A percentile compares a stretch with the other conserved stretches of the same genome.
These are phyloP conservation scores for Cordyceps javanica DNA, from an alignment of 2,329 filamentous ascomycete genomes.

Conservation along the genomic window DNA sequence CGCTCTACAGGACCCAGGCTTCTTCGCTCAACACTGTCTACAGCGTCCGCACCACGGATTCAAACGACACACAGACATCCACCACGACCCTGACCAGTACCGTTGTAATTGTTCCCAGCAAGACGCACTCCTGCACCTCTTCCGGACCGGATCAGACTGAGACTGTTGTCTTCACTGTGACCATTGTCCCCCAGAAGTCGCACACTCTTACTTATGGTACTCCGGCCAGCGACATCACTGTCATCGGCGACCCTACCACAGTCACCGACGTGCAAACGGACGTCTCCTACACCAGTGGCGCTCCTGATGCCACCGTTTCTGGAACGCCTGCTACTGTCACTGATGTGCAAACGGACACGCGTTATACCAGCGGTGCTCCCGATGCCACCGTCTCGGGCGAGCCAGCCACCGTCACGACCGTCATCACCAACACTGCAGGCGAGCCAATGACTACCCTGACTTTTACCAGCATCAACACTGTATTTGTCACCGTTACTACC, in stretches of 20 bases:
- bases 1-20: slow-evolving; percentile 26
- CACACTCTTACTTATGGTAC: not conserved
- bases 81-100: slow-evolving; percentile 15
- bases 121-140: not conserved
- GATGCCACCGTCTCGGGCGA: slow-evolving; percentile 26
- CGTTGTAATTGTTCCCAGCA: slow-evolving; percentile 14
- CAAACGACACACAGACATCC: slow-evolving; percentile 20
- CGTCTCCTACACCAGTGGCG: slow-evolving; percentile 7
- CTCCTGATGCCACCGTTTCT: slow-evolving; percentile 21
- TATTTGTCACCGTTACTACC: slow-evolving; percentile 22
- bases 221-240: slow-evolving; percentile 9
- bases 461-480: slow-evolving; percentile 22
- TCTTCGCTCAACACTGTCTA: slow-evolving; percentile 29
- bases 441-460: slow-evolving; percentile 19
- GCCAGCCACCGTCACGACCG: slow-evolving; percentile 26
- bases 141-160: not conserved
- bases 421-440: slow-evolving; percentile 16
- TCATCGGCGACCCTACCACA: slow-evolving; percentile 3
- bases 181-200: slow-evolving; percentile 7
- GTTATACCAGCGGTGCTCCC: slow-evolving; percentile 23
- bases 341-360: slow-evolving; percentile 19
- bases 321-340: slow-evolving; percentile 21
- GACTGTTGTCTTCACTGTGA: slow-evolving; percentile 21
- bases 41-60: slow-evolving; percentile 19
- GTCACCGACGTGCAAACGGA: slow-evolving; percentile 6